These are phyloP conservation scores for Selenicereus undatus DNA, from an alignment of 148 eudicot species.

Conservation along the genomic window DNA sequence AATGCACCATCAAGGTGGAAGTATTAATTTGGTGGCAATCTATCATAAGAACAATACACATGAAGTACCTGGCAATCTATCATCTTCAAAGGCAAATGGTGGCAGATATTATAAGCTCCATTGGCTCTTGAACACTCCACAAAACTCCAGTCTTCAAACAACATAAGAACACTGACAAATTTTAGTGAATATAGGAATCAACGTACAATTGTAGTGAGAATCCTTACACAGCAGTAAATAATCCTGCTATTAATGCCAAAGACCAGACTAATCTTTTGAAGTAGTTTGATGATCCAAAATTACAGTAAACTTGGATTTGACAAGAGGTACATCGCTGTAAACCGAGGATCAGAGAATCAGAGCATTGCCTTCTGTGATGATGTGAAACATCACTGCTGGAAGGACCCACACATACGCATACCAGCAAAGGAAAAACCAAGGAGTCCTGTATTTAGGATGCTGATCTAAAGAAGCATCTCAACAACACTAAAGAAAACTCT, in stretches of 20 bases:
- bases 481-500: not conserved
- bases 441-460: too few species aligned
- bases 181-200: not conserved
- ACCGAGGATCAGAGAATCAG: too few species aligned
- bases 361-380: not conserved
- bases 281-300: not conserved
- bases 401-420: not conserved
- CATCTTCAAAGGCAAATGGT: not conserved
- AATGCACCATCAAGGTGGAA: not conserved
- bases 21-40: too few species aligned
- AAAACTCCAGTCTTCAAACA: not conserved
- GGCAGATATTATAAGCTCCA: slow-evolving; percentile 4
- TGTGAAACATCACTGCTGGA: not conserved
- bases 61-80: slow-evolving; percentile 7
- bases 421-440: too few species aligned
- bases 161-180: not conserved
- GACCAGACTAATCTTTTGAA: not conserved
- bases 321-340: not conserved
- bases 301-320: not conserved
- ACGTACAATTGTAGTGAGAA: not conserved
- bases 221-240: not conserved
- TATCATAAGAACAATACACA: not conserved
- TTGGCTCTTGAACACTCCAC: not conserved
- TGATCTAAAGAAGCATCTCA: not conserved
- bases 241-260: not conserved